phyloP scores from a whole-genome alignment of 305 asterid species.

The Rubia peregrina region DNA sequence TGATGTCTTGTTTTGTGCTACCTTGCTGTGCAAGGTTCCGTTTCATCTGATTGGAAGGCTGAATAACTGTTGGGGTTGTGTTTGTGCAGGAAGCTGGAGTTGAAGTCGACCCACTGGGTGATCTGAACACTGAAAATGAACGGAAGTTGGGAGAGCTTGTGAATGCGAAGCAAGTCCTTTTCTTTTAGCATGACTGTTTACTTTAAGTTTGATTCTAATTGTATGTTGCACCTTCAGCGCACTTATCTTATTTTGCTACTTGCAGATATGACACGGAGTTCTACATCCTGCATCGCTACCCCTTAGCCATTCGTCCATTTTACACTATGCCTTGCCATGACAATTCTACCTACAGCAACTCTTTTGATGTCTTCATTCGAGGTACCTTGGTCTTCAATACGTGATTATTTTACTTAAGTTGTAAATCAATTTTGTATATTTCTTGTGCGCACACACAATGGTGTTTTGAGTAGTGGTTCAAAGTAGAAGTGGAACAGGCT shows the following conservation, averaged over 20 bases:
- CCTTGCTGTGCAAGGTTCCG: no score
- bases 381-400: constrained; percentile 37
- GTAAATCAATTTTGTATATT: not conserved
- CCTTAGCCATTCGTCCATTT: constrained; percentile 80
- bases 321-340: constrained; percentile 85
- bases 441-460: not conserved
- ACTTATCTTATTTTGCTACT: constrained; percentile 3
- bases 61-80: not conserved
- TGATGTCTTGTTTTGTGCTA: not conserved
- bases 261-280: constrained; percentile 80
- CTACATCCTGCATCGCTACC: constrained; percentile 89
- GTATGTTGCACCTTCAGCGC: not conserved
- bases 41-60: not conserved
- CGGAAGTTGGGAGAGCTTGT: constrained; percentile 88
- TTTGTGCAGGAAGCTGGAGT: constrained; percentile 75
- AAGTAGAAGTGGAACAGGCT: not conserved
- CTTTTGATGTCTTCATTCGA: constrained; percentile 83
- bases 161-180: constrained; percentile 48
- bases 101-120: constrained; percentile 85
- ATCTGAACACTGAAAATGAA: constrained; percentile 87
- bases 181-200: constrained; percentile 2
- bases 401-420: not conserved
- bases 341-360: constrained; percentile 55
- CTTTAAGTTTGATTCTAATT: constrained; percentile 1
- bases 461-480: not conserved